Base-by-base conservation (phyloP, 331 rosid genomes). In the Prunus yedoensis region DNA sequence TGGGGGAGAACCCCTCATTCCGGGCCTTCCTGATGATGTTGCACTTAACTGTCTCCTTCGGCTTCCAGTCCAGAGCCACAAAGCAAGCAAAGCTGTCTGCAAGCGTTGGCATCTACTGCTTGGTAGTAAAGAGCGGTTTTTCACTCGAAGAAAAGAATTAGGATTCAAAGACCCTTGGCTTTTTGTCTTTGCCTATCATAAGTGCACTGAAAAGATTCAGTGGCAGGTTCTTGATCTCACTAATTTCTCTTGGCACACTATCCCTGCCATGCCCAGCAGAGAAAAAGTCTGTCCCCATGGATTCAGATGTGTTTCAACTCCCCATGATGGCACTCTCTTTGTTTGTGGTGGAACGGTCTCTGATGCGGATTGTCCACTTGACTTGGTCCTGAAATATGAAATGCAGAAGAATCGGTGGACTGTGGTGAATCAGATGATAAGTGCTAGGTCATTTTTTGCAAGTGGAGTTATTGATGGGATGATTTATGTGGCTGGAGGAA, bases 311-410 rank as follows among this genome's bases (percentile, higher is more conserved):
- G 86, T 88, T 76, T 88, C 99, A 1, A 75, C 92, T 41, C 97
- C 96, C 4, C 65, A 2, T 0, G 93, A 90, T 10, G 97, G 96
- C 62, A 74, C 87, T 52, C 88, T 92, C 35, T 92, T 86, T 79
- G 97, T 94, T 54, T 94, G 97, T 46, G 99, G 97, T n/a, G 99
- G 99, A 46, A 73, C 89, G 96, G 96, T 94, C 59, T 91, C 95
- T 27, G 98, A 91, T 67, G 95, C 87, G 8, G 97, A 91, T 61
- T 94, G 98, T 64, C 97, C 98, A 23, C 97, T 94, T 20, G 97
- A 94, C 85, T 79, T 90, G 96, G 97, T 92, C 68, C 80, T 92
- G 86, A 94, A 94, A 79, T 94, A 87, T 16, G 97, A 94, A 83
- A 89, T 92, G 88, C 95, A 85, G 79, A 89, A 80, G 77, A 92